These are phyloP conservation scores for Conticribra guillardii DNA, from an alignment of 108 stramenopile species.

Conservation along the genomic window DNA sequence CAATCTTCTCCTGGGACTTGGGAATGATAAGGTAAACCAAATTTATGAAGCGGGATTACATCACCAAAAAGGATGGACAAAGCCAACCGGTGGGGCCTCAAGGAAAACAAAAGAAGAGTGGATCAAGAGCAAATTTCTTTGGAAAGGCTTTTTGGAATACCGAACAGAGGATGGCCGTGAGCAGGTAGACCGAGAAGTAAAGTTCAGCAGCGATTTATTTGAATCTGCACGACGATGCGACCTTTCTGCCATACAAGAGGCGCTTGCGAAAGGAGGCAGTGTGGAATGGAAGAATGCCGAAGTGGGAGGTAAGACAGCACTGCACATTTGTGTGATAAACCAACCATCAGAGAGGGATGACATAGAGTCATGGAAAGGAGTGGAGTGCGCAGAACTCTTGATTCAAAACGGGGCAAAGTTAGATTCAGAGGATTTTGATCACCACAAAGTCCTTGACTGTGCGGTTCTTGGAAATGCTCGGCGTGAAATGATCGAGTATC, in stretches of 20 bases:
- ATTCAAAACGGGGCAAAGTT: constrained; percentile 82
- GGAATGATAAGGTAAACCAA: constrained; percentile 76
- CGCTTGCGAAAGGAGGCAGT: constrained; percentile 79
- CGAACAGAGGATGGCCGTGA: constrained; percentile 56
- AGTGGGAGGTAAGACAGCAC: constrained; percentile 63
- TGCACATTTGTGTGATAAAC: constrained; percentile 67
- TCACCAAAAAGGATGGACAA: constrained; percentile 85
- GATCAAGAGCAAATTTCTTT: constrained; percentile 88
- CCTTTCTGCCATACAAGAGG: constrained; percentile 59
- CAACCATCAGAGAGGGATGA: constrained; percentile 43
- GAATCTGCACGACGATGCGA: constrained; percentile 67
- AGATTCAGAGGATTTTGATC: constrained; percentile 55
- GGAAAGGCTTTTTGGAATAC: constrained; percentile 86
- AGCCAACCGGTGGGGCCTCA: constrained; percentile 55
- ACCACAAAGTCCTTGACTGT: constrained; percentile 72
- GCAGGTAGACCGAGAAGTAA: constrained; percentile 61
- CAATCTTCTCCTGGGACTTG: constrained; percentile 62
- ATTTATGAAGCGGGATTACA: constrained; percentile 84
- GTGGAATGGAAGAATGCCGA: constrained; percentile 72
- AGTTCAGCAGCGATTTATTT: constrained; percentile 67
- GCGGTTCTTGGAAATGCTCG: constrained; percentile 68
- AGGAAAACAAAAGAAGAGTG: constrained; percentile 82
- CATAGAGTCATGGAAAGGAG: constrained; percentile 59
- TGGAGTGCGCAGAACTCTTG: constrained; percentile 81
- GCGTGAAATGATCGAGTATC: constrained; percentile 80